Evolutionary conservation across 768 basidiomycete species (phyloP), one percentile per base, ranked within the genome.

Genomic region (Mycena kentingensis): DNA sequence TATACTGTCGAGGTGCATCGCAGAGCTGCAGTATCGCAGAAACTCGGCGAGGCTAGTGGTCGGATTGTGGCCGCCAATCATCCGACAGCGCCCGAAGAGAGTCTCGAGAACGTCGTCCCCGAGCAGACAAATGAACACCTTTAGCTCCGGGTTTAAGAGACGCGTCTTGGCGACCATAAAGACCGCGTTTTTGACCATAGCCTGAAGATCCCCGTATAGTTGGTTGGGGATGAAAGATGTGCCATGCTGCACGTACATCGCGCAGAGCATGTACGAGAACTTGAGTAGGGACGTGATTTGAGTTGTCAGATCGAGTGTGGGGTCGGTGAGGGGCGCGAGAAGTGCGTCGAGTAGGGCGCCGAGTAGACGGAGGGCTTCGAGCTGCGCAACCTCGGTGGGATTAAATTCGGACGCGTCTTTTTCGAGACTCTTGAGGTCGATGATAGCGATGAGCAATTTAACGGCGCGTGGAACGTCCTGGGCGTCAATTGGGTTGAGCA

Each of bases 311-410:
- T 49, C 48, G n/a, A 55, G 31, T 10, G 42, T 46, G 2, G 52
- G 65, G 52, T 54, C 51, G 50, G 49, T 45, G 41, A 49, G 65
- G 55, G 22, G 54, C 3, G 50, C 45, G 0, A 55, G 8, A 12
- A 55, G 37, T 5, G 54, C 55, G 42, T 69, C 46, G 5, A 71
- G 58, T 44, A 65, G 58, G 38, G 70, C 66, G 5, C 66, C 67
- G 19, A 70, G 55, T 21, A 68, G 57, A 48, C 32, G 58, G 5
- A 70, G 50, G 15, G 61, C 57, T 4, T 41, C 28, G 39, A 54
- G 34, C 21, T 60, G 61, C 2, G 52, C 54, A 5, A 26, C 27
- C 43, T 68, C 62, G 3, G 53, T 41, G 2, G 69, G 65, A 13
- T 57, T 42, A 26, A n/a, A 64, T 46, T 5, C 8, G 31, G 31